These are phyloP conservation scores for Luvunga scandens DNA, from an alignment of 345 rosid species.

Conservation along the genomic window DNA sequence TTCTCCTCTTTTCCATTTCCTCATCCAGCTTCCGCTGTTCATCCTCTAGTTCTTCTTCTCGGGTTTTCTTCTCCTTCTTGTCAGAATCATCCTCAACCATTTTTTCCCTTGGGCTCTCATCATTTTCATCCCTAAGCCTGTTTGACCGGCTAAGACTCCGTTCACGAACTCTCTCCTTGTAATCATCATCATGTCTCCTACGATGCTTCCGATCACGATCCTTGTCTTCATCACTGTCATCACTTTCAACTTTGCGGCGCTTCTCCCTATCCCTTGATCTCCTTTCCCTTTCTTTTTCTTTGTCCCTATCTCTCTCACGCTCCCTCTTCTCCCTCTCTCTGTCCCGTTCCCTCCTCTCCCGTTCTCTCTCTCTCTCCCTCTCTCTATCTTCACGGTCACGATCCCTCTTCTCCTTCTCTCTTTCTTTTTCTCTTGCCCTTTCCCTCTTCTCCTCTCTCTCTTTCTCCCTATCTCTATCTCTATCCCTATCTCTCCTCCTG, in stretches of 20 bases:
- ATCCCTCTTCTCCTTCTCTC: slow-evolving; percentile 28
- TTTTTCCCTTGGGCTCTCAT: slow-evolving; percentile 55
- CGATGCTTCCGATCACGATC: slow-evolving; percentile 56
- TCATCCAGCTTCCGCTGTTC: slow-evolving; percentile 80
- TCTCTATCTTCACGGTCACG: slow-evolving; percentile 29
- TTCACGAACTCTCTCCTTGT: slow-evolving; percentile 64
- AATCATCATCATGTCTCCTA: slow-evolving; percentile 54
- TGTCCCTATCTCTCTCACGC: slow-evolving; percentile 15
- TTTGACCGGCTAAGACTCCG: slow-evolving; percentile 50
- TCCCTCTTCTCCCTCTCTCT: slow-evolving; percentile 5
- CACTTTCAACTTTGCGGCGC: slow-evolving; percentile 49
- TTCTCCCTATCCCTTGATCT: slow-evolving; percentile 60
- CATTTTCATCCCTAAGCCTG: slow-evolving; percentile 52
- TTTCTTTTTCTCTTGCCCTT: slow-evolving; percentile 30
- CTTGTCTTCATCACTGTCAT: slow-evolving; percentile 55
- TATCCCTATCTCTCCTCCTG: slow-evolving; percentile 18
- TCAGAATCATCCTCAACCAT: slow-evolving; percentile 48
- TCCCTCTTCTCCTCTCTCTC: slow-evolving; percentile 20
- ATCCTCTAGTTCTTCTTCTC: slow-evolving; percentile 83
- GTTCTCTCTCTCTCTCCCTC: slow-evolving; percentile 13
- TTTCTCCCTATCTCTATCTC: slow-evolving; percentile 27
- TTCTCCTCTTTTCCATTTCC: slow-evolving; percentile 84
- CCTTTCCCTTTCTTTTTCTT: slow-evolving; percentile 46
- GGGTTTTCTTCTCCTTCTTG: slow-evolving; percentile 51
- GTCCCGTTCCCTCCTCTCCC: neutral